Evolutionary conservation across 257 asterid genomes (phyloP).

Genomic region (Pogostemon cablin): DNA sequence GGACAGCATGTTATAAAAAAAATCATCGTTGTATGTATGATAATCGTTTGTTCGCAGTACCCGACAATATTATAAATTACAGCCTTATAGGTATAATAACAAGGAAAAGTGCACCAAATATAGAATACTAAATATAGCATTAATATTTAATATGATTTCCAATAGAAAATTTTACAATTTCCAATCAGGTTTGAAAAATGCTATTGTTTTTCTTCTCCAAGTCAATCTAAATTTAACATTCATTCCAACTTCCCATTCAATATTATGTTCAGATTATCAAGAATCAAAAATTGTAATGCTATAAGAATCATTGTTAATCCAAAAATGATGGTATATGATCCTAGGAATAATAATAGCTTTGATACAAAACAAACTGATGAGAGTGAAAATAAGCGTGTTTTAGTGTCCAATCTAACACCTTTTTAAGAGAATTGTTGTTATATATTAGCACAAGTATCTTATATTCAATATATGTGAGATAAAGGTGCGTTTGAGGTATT

Average conservation of each 20-base stretch:
- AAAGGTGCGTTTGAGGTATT: no score
- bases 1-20: no score
- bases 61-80: no score
- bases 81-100: no score
- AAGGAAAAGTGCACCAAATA: no score
- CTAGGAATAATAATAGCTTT: neutral
- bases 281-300: neutral
- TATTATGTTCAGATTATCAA: slow-evolving; percentile 13
- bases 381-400: no score
- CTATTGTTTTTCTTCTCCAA: slow-evolving; percentile 7
- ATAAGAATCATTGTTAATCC: slow-evolving; percentile 8
- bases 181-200: neutral
- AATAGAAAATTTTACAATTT: slow-evolving; percentile 8
- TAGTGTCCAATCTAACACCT: no score
- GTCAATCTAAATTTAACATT: slow-evolving; percentile 11
- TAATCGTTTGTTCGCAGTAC: no score
- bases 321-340: neutral
- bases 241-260: slow-evolving; percentile 20
- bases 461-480: no score
- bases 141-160: slow-evolving; percentile 10
- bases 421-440: no score
- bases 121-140: neutral
- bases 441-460: no score
- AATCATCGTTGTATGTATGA: no score
- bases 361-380: neutral